phyloP scores from a whole-genome alignment of 495 filamentous ascomycete species.

The Acidomyces sp. region DNA sequence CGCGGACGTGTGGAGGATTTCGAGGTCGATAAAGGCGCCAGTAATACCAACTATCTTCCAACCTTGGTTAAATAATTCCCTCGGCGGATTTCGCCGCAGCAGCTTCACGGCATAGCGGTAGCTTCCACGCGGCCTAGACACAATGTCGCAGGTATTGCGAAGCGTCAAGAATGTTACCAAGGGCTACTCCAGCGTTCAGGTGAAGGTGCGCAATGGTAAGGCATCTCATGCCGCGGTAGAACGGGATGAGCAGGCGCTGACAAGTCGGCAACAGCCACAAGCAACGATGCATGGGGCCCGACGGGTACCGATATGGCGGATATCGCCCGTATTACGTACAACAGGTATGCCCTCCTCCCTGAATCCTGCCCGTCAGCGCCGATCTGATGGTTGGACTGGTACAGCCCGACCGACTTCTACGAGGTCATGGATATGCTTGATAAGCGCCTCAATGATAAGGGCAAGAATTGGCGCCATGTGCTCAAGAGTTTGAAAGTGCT shows the following conservation, averaged over 20 bases:
- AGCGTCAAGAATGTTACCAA: conserved; percentile 99
- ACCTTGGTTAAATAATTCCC: no score
- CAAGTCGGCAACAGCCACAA: conserved; percentile 56
- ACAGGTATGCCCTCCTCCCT: conserved; percentile 51
- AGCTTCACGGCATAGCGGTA: background rate
- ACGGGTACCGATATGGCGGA: conserved; percentile 98
- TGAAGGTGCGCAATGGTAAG: conserved; percentile 98
- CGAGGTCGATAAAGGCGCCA: no score
- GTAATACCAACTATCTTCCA: no score
- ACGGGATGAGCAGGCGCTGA: conserved; percentile 2
- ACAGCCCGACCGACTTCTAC: conserved; percentile 89
- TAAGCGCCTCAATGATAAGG: conserved; percentile 97
- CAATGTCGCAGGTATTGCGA: conserved; percentile 93
- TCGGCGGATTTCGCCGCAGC: no score
- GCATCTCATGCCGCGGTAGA: conserved; percentile 4
- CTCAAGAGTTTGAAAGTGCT: conserved; percentile 95
- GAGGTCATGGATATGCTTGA: conserved; percentile 99
- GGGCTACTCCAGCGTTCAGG: conserved; percentile 91
- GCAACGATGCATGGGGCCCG: conserved; percentile 98
- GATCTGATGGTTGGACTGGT: conserved; percentile 1
- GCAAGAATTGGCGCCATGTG: conserved; percentile 99
- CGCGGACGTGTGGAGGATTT: no score
- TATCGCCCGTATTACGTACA: conserved; percentile 92
- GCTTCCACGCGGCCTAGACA: background rate
- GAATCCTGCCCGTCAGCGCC: background rate